Conservation (phyloP, 176 grass and related monocot genomes). For the maize (Zea mays) region DNA sequence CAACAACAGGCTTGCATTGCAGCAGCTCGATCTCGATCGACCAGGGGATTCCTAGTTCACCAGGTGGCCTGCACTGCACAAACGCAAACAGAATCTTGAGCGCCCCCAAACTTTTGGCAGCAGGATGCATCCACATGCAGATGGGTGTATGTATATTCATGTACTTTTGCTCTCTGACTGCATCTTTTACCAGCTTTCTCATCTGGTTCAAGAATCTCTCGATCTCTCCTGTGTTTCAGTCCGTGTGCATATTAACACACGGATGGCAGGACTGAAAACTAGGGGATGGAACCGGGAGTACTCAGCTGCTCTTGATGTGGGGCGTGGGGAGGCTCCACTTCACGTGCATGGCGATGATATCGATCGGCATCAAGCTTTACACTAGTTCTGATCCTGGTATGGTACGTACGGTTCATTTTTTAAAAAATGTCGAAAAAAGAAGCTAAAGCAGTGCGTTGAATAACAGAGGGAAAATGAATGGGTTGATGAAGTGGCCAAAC, state of each 20-base stretch:
- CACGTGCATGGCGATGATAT: constrained; percentile 39
- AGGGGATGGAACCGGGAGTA: not conserved
- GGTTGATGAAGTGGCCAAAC: constrained; percentile 10
- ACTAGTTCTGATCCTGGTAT: constrained; percentile 6
- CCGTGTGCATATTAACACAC: constrained; percentile 14
- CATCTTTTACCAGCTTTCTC: not conserved
- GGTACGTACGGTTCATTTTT: not conserved
- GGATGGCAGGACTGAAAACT: constrained; percentile 24
- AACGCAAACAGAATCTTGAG: constrained; percentile 16
- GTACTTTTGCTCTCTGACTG: constrained; percentile 16
- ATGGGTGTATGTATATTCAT: not conserved
- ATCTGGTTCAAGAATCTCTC: constrained; percentile 6
- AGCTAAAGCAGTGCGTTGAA: not conserved
- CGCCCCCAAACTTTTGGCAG: constrained; percentile 32
- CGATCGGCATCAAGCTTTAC: constrained; percentile 15
- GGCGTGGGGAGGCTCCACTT: constrained; percentile 40
- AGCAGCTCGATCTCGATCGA: no score
- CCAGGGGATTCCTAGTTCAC: no score
- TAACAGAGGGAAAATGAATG: constrained; percentile 25
- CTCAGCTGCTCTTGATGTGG: no score
- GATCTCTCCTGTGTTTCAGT: constrained; percentile 24
- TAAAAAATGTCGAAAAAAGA: not conserved
- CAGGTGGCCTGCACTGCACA: constrained; percentile 17
- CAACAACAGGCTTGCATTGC: no score
- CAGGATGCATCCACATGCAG: constrained; percentile 22